Evolutionary conservation across 1,284 basidiomycete genomes (phyloP).

Genomic region (Cryptococcus amylolentus): DNA sequence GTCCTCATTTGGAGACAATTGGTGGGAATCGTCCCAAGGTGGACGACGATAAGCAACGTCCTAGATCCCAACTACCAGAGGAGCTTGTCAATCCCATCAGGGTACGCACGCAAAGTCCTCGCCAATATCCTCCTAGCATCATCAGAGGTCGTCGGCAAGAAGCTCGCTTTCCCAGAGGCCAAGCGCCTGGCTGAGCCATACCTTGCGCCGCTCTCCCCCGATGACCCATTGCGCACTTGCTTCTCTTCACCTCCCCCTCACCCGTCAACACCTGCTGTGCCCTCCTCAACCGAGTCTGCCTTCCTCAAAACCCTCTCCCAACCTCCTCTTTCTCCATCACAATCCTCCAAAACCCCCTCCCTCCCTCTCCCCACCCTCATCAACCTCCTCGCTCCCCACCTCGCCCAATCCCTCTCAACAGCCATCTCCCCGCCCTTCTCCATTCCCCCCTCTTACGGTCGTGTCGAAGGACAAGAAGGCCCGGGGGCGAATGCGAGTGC

Average conservation of each 20-base stretch:
- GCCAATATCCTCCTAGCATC: constrained; percentile 3
- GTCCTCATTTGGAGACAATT: constrained; percentile 3
- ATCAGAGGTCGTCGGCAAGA: constrained; percentile 6
- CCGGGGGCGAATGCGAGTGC: constrained; percentile 20
- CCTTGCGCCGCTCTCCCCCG: constrained; percentile 1
- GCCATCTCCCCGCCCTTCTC: constrained; percentile 19
- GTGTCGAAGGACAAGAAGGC: constrained; percentile 13
- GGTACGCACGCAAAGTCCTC: constrained; percentile 3
- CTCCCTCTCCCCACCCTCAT: constrained; percentile 2
- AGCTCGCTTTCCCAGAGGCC: neutral
- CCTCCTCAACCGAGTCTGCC: neutral
- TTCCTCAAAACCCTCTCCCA: neutral
- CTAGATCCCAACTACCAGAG: neutral
- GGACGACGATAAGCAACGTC: constrained; percentile 2
- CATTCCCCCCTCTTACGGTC: constrained; percentile 10
- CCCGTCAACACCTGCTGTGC: neutral
- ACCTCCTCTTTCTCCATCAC: neutral
- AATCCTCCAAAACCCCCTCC: neutral
- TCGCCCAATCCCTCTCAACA: constrained; percentile 14
- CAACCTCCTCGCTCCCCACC: constrained; percentile 15
- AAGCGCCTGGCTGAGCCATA: constrained; percentile 12
- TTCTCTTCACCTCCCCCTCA: neutral
- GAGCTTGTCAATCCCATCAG: neutral
- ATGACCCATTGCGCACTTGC: constrained; percentile 10
- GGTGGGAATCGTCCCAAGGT: constrained; percentile 9